Percentiles rank a stretch among this genome's conserved stretches.
Evolutionary conservation across 2,329 filamentous ascomycete species (phyloP).

Genomic region (Scytalidium sp.): DNA sequence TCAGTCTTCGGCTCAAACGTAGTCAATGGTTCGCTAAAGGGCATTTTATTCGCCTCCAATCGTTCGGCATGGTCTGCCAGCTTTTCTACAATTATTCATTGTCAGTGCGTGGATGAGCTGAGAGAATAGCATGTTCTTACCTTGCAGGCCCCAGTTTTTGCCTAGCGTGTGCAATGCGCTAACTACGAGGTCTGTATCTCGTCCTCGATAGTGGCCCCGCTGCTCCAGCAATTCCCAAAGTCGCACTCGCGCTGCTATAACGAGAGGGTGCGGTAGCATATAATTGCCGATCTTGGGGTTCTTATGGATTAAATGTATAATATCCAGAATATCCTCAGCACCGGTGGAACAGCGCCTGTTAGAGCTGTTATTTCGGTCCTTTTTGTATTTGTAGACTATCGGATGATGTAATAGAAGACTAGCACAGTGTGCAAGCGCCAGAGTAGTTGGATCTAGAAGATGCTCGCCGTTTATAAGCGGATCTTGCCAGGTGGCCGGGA

Average conservation of each 20-base stretch:
- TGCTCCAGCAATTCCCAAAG: not conserved
- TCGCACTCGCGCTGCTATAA: not conserved
- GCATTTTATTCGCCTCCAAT: not conserved
- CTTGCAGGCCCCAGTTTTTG: not conserved
- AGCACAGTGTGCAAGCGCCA: not conserved
- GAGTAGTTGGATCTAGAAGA: not conserved
- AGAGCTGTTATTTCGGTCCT: not conserved
- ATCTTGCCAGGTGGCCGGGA: not conserved
- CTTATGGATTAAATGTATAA: not conserved
- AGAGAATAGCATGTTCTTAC: not conserved
- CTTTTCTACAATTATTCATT: not conserved
- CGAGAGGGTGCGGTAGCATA: not conserved
- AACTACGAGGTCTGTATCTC: not conserved
- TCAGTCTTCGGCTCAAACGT: not conserved
- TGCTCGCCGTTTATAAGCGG: not conserved
- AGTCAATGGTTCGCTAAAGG: not conserved
- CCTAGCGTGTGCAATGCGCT: not conserved
- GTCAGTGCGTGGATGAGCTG: not conserved
- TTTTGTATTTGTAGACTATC: not conserved
- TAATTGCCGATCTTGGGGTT: not conserved
- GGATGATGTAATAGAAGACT: not conserved
- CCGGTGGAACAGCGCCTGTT: not conserved
- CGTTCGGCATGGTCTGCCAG: not conserved
- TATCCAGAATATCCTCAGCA: not conserved
- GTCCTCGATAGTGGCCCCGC: not conserved